Base-by-base conservation (phyloP, 441 rosid genomes). In the Bocquillonia castaneifolia region DNA sequence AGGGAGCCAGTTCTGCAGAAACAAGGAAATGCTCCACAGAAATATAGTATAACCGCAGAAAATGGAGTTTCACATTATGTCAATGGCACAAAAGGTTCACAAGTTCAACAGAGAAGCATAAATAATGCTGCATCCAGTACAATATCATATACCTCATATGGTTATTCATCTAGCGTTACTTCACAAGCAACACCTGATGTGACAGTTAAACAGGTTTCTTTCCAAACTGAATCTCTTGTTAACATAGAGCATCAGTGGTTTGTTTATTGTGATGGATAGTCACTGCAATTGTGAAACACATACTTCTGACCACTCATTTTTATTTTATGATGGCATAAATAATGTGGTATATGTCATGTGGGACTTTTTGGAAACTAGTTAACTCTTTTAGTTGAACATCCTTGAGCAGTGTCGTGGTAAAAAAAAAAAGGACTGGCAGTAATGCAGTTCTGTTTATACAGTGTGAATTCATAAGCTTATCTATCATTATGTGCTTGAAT, bases 51-150 rank as follows among this genome's bases (percentile, higher is more conserved):
- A 71, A 61, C 50, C 48, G 74, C 63, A 45, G 83, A 76, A 36
- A 76, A 78, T 68, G 78, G 78, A 63, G 70, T 79, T 39, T 78
- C 83, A 32, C 83, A 85, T 74, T 82, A 86, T 2, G 84, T 83
- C 68, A 71, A 84, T 18, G 86, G 86, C 76, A 82, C 81, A 36
- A 75, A 83, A 64, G 76, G 69, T 67, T 80, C 82, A 15, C 75
- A 64, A 47, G 70, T 66, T 39, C 82, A 76, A 60, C 68, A 36
- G 9, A 77, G 71, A 64, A 82, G 77, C 78, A 66, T 45, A 29
- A 75, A 59, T 67, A 78, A 68, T 71, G 63, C 56, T 72, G 47
- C 71, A 40, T 67, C 78, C 29, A 54, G 34, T 36, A 63, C 69
- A 56, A 76, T 77, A 72, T 57, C 70, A 32, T 61, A 68, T 61